Base-by-base conservation (phyloP, 2,329 filamentous ascomycete species). In the Cladosporium velox region DNA sequence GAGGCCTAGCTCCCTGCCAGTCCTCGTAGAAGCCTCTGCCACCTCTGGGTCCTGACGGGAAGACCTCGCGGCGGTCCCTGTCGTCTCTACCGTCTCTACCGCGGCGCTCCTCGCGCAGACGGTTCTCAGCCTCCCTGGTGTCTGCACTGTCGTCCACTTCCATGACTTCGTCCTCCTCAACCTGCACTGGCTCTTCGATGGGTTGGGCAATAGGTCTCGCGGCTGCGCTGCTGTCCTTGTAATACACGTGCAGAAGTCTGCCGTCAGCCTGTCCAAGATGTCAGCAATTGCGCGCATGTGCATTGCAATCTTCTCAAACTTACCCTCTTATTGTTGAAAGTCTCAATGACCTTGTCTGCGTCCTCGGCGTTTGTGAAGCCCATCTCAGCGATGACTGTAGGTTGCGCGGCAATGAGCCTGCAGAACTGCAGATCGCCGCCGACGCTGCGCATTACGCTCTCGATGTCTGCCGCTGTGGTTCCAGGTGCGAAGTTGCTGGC, bases 401-500 rank as follows among this genome's bases (percentile, higher is more conserved):
- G 91, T 32, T 81, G 80, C 4, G 88, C 84, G 74, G 89, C 88
- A 65, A 92, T 78, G 47, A 95, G 80, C 41, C 83, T 85, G 79
- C 91, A 94, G 72, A 85, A 87, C 28, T 85, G 74, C 72, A 92
- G 84, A 67, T 88, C 83, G 35, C 85, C 85, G 91, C 81, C 0
- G 88, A 87, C n/a, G 84, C 86, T 64, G 69, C 69, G 64, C 87
- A 95, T 88, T 65, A 91, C 91, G 72, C 89, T 91, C 81, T 93
- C 90, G 67, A 95, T 92, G 74, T 95, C 91, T 34, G 90, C 90
- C 1, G 89, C 90, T 7, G 91, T 93, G 0, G 91, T 95, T 44
- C 91, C 91, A 1, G 87, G 87, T 14, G 91, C 91, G 75, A 95
- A 92, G 81, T 95, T 95, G 77, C 91, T 89, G 2, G 90, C 91